Conservation (phyloP, 306 rosid genomes). For the Potentilla sterilis region DNA sequence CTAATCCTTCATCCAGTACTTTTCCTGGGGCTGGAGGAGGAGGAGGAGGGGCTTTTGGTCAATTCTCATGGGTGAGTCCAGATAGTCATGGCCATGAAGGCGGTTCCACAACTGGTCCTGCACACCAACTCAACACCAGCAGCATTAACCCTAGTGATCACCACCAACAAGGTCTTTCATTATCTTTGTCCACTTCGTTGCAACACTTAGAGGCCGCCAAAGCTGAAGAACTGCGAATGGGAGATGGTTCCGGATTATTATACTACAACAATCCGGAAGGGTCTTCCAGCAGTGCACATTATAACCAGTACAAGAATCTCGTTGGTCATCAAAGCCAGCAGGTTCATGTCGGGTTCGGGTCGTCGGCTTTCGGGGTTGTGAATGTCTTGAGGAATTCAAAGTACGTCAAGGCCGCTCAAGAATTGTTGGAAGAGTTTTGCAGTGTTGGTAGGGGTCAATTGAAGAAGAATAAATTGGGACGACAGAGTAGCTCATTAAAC, state of each 20-base stretch:
- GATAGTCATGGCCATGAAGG: slow-evolving; percentile 34
- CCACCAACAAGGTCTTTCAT: slow-evolving; percentile 58
- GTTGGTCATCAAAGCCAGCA: slow-evolving; percentile 21
- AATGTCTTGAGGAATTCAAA: slow-evolving; percentile 73
- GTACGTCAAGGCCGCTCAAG: slow-evolving; percentile 73
- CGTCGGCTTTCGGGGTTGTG: slow-evolving; percentile 47
- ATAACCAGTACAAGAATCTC: slow-evolving; percentile 42
- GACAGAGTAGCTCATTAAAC: slow-evolving; percentile 45
- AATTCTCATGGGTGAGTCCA: slow-evolving; percentile 59
- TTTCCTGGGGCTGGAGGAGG: slow-evolving; percentile 36
- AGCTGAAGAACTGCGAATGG: slow-evolving; percentile 65
- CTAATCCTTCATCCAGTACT: slow-evolving; percentile 50
- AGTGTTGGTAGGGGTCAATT: slow-evolving; percentile 78
- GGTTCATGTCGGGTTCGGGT: slow-evolving; percentile 44
- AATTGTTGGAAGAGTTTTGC: slow-evolving; percentile 79
- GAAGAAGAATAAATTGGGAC: slow-evolving; percentile 56
- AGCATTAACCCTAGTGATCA: slow-evolving; percentile 25
- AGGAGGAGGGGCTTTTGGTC: slow-evolving; percentile 52
- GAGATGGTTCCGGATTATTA: slow-evolving; percentile 38
- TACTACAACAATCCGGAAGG: slow-evolving; percentile 42
- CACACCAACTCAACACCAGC: slow-evolving; percentile 13
- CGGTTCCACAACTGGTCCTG: slow-evolving; percentile 15
- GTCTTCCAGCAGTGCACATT: slow-evolving; percentile 30
- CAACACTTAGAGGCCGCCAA: slow-evolving; percentile 67
- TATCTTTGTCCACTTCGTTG: slow-evolving; percentile 58